Evolutionary conservation across 208 protist genomes (phyloP).

Genomic region (Trypanosoma lewisi): DNA sequence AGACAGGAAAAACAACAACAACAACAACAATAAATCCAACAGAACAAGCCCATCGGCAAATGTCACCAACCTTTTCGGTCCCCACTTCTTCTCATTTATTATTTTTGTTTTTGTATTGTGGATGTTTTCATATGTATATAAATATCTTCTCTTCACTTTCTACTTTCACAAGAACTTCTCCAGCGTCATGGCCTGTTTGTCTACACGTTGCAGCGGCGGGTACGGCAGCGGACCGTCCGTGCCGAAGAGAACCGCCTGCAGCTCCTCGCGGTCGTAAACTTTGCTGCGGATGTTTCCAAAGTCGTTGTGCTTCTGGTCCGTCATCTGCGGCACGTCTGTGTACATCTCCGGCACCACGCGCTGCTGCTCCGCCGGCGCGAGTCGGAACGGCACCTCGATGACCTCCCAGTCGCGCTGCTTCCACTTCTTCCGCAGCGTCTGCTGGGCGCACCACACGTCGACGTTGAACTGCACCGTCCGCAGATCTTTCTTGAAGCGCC

Average conservation of each 20-base stretch:
- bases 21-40: constrained; percentile 12
- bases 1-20: not conserved
- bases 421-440: constrained; percentile 86
- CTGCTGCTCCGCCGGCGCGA: constrained; percentile 77
- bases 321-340: constrained; percentile 83
- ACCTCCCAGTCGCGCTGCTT: constrained; percentile 88
- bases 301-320: constrained; percentile 45
- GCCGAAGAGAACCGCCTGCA: constrained; percentile 71
- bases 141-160: not conserved
- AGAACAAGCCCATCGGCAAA: not conserved
- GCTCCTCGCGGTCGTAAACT: constrained; percentile 73
- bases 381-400: constrained; percentile 78
- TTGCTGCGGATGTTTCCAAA: constrained; percentile 82
- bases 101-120: too few species aligned
- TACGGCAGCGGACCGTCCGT: constrained; percentile 39
- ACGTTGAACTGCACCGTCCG: constrained; percentile 85
- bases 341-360: constrained; percentile 87
- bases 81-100: too few species aligned
- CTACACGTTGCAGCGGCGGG: constrained; percentile 48
- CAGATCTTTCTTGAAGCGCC: constrained; percentile 79
- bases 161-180: constrained; percentile 70
- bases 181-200: constrained; percentile 63
- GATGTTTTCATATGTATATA: not conserved
- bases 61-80: not conserved
- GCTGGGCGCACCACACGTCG: constrained; percentile 87